Evolutionary conservation across 2,329 filamentous ascomycete species (phyloP).

Genomic region (Myotisia sp.): DNA sequence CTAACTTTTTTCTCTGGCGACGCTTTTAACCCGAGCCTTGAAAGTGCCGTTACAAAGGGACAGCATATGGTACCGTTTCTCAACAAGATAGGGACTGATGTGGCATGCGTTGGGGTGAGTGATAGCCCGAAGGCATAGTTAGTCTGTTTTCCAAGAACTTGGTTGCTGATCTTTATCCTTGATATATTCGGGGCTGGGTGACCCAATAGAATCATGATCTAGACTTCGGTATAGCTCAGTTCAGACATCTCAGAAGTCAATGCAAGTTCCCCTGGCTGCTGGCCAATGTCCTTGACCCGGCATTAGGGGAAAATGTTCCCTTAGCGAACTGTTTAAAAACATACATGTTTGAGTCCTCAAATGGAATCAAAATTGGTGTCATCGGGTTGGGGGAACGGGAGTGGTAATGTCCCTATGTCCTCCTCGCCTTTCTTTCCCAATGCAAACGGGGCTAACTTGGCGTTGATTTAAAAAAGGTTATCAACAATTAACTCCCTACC

Average conservation of each 20-base stretch:
- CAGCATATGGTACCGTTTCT: conserved; percentile 77
- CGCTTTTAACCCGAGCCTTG: conserved; percentile 80
- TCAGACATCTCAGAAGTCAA: conserved; percentile 54
- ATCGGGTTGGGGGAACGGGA: conserved; percentile 77
- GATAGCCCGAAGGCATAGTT: conserved; percentile 5
- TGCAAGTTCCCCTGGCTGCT: conserved; percentile 82
- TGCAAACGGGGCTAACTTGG: not conserved
- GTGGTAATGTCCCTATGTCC: conserved; percentile 42
- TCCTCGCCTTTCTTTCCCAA: not conserved
- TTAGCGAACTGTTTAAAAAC: conserved; percentile 65
- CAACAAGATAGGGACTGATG: conserved; percentile 62
- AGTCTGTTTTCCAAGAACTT: not conserved
- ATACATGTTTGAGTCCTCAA: conserved; percentile 61
- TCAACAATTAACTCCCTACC: conserved; percentile 78
- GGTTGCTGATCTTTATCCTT: not conserved
- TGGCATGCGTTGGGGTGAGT: conserved; percentile 67
- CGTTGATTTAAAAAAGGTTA: conserved; percentile 36
- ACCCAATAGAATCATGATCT: conserved; percentile 64
- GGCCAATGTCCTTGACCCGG: conserved; percentile 75
- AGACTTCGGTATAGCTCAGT: conserved; percentile 77
- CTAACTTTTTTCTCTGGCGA: conserved; percentile 82
- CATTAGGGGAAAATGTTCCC: conserved; percentile 57
- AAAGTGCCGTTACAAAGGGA: conserved; percentile 81
- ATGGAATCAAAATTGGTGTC: conserved; percentile 72
- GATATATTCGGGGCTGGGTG: conserved; percentile 7